Percentiles rank a stretch among this genome's conserved stretches.
phyloP scores from a whole-genome alignment of 2,329 filamentous ascomycete species.

The Trichoderma semiorbis region DNA sequence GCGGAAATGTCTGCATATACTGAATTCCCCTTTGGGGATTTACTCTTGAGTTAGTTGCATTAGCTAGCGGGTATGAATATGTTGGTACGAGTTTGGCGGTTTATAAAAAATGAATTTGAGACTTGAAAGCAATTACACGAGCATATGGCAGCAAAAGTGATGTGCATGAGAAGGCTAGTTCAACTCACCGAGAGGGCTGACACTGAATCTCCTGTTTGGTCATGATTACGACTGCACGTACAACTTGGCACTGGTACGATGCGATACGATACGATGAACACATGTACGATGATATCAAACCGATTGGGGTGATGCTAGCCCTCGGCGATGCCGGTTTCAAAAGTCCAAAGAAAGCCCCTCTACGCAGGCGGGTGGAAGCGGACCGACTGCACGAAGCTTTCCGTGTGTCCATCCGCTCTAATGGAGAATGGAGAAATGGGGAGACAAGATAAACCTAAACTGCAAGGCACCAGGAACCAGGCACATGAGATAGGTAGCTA shows the following conservation, averaged over 20 bases:
- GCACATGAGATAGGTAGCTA: background rate
- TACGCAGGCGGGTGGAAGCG: background rate
- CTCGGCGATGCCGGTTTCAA: slow-evolving; percentile 13
- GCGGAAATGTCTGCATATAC: slow-evolving; percentile 11
- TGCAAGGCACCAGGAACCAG: slow-evolving; percentile 14
- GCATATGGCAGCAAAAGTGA: background rate
- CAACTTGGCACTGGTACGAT: background rate
- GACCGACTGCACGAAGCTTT: background rate
- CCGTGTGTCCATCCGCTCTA: background rate
- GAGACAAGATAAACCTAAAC: background rate
- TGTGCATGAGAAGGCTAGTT: background rate
- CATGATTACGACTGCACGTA: background rate
- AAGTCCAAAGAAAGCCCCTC: background rate
- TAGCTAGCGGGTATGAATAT: slow-evolving; percentile 7
- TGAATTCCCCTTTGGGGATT: background rate
- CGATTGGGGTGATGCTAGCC: background rate
- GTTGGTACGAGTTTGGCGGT: slow-evolving; percentile 1
- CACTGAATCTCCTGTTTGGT: background rate
- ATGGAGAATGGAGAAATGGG: background rate
- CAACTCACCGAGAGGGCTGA: background rate
- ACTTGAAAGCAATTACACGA: background rate
- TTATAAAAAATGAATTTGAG: background rate
- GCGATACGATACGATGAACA: background rate
- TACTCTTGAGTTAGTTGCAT: background rate
- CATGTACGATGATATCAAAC: background rate